Evolutionary conservation across 352 stramenopile species (phyloP).

Genomic region (Phytophthora constricta): DNA sequence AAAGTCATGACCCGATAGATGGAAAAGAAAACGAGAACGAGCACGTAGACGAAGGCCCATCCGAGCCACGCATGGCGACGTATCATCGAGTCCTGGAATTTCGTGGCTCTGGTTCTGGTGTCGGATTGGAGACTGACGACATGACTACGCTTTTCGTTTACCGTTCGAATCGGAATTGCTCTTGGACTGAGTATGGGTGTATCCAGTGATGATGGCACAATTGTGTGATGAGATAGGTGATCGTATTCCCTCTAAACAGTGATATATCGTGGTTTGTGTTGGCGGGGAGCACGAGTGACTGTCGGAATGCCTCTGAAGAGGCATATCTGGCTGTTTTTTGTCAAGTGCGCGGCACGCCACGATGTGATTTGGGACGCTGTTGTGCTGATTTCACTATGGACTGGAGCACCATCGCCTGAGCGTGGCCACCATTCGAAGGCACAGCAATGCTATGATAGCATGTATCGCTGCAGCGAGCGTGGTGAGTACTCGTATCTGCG

Average conservation of each 20-base stretch:
- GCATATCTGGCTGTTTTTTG: too few relatives aligned
- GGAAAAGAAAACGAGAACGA: constrained; percentile 43
- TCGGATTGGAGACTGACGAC: neutral
- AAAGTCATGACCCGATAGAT: constrained; percentile 35
- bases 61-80: constrained; percentile 37
- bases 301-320: too few relatives aligned
- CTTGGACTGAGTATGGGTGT: neutral
- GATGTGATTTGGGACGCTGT: too few relatives aligned
- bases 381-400: too few relatives aligned
- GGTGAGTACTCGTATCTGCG: too few relatives aligned
- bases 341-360: too few relatives aligned
- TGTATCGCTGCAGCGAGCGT: too few relatives aligned
- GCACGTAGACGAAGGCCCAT: constrained; percentile 43
- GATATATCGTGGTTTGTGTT: neutral
- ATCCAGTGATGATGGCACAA: neutral
- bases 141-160: neutral
- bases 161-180: neutral
- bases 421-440: too few relatives aligned
- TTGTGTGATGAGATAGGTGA: neutral
- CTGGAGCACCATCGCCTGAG: too few relatives aligned
- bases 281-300: too few relatives aligned
- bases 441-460: too few relatives aligned
- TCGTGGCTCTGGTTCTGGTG: neutral
- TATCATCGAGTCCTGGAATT: neutral
- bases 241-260: neutral